Percentiles rank a stretch among this genome's conserved stretches.
These are phyloP conservation scores for Hypoxylon rickii DNA, from an alignment of 495 filamentous ascomycete species.

Conservation along the genomic window DNA sequence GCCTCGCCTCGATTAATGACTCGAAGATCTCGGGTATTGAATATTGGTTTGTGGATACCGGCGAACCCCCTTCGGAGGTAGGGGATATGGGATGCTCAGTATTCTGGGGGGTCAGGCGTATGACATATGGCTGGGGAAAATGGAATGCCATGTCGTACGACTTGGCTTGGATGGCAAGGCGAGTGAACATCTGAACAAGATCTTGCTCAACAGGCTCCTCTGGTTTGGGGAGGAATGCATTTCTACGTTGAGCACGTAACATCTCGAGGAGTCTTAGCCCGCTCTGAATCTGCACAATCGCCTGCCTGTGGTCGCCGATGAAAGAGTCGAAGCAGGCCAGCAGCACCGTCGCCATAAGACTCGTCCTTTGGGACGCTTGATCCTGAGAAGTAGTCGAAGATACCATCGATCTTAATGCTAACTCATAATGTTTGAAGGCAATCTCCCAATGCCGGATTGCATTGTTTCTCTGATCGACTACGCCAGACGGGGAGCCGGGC, in stretches of 20 bases:
- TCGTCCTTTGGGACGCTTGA: constrained; percentile 45
- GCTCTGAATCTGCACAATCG: constrained; percentile 51
- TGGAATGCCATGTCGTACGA: constrained; percentile 66
- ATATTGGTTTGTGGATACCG: constrained; percentile 42
- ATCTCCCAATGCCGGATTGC: constrained; percentile 50
- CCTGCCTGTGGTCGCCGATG: constrained; percentile 55
- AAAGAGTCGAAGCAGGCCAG: constrained; percentile 58
- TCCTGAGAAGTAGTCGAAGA: constrained; percentile 39
- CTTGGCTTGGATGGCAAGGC: constrained; percentile 61
- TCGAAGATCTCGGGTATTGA: constrained; percentile 53
- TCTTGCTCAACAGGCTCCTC: constrained; percentile 59
- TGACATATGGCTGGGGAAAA: constrained; percentile 60
- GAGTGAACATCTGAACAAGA: constrained; percentile 61
- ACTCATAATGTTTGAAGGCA: constrained; percentile 51
- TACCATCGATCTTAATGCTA: constrained; percentile 45
- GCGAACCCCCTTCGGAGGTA: constrained; percentile 48
- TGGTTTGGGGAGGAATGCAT: constrained; percentile 43
- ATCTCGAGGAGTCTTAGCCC: constrained; percentile 51
- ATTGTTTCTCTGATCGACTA: constrained; percentile 38
- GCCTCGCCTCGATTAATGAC: constrained; percentile 53
- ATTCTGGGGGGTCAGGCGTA: constrained; percentile 49
- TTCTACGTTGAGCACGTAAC: constrained; percentile 46
- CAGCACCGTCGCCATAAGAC: constrained; percentile 54
- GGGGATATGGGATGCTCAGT: constrained; percentile 45
- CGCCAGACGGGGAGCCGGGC: constrained; percentile 43